Base-by-base conservation (phyloP, 176 grass and related monocot species). In the Oryza brachyantha region DNA sequence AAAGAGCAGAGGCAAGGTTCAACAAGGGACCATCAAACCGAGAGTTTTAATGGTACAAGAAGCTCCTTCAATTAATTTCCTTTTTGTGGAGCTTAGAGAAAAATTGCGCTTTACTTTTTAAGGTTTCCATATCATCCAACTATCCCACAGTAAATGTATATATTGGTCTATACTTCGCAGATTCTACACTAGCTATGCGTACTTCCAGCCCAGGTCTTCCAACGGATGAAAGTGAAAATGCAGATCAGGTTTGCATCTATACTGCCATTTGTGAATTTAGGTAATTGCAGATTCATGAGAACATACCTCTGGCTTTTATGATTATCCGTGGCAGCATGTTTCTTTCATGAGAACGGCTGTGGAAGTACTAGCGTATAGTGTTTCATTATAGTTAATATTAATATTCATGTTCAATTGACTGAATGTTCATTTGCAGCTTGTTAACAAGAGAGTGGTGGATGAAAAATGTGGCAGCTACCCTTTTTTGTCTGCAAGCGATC, bases 191-290 rank as follows among this genome's bases (percentile, higher is more conserved):
- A 73, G 19, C 55, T 65, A 27, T 6, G 13, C 39, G 64, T 28
- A 41, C 35, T 69, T 75, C 7, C 0, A 29, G 50, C 9, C 40
- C 54, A 57, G 27, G 10, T n/a, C 34, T 70, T 26, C 70, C 14
- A 70, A 55, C 40, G 50, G 26, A 34, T 13, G 63, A 63, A 75
- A 36, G 54, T 45, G 55, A 34, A 80, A 70, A 27, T 43, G 32
- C 81, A 27, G 70, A 22, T 57, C 52, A 88, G 86, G 86, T 88
- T 75, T 88, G 81, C 70, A 55, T 39, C 28, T 24, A 81, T 19
- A 4, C 17, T 24, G 45, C 11, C 11, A 0, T 64, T 25, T 50
- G 10, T 59, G 29, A 73, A 70, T 46, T 38, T 67, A 67, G 50
- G 8, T 42, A 71, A 60, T 41, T 43, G 43, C 48, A 60, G 24